Evolutionary conservation across 306 rosid species (phyloP), one percentile per base, ranked within the genome.

Genomic region (Inga leiocalycina): DNA sequence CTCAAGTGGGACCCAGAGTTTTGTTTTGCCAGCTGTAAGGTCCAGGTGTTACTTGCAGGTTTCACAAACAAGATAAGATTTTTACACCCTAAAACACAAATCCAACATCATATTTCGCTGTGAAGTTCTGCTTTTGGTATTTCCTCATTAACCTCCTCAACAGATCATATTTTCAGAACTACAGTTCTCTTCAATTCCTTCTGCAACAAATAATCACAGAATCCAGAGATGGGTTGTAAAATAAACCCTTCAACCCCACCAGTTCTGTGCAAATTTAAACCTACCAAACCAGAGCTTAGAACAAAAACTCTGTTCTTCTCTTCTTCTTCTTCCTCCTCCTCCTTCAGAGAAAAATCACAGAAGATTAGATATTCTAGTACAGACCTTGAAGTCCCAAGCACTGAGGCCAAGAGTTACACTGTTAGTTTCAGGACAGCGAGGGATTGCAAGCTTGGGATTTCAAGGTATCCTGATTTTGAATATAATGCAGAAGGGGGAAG

Each of bases 401-500:
- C 89, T 71, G 72, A 90, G 24, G 73, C 74, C 13, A 45, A 15
- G 57, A 46, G 39, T 75, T 87, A 84, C 75, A 74, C 79, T 15
- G 83, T 92, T 1, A 76, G 84, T 41, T 93, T 95, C 94, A 95
- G 75, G 85, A 87, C 96, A 79, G 86, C 88, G 79, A 86, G 83
- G 17, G 92, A 81, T 75, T 90, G 98, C 88, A 92, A 86, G 84
- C 97, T 95, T 84, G 97, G 98, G 16, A 92, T 93, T 69, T 88
- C 99, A 81, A 83, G 89, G 48, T 95, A 91, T 78, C 98, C 97
- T 30, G 93, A 93, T 78, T 93, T 96, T 52, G 97, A 84, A 62
- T 96, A 93, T 85, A 75, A 93, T 86, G 98, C 97, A 44, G 85
- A 84, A 84, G 99, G 98, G 15, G 98, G 99, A 80, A 77, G 11